A percentile compares a stretch with the other conserved stretches of the same genome.
phyloP scores from a whole-genome alignment of 768 basidiomycete genomes.

The Tephrocybe sp. region DNA sequence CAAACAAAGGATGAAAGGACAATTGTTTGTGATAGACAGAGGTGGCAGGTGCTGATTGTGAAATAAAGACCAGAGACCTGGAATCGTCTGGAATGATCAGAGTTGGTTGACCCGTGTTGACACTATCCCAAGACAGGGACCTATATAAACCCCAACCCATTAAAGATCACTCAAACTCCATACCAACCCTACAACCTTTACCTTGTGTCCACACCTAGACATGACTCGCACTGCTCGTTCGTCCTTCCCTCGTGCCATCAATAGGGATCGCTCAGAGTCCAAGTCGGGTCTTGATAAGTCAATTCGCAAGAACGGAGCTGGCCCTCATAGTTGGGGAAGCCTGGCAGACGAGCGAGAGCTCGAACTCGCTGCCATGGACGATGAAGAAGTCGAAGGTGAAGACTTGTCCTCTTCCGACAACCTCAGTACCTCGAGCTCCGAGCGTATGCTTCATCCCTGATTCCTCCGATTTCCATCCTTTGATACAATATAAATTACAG shows the following conservation, averaged over 20 bases:
- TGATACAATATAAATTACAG: conserved; percentile 11
- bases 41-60: not conserved
- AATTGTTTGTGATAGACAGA: not conserved
- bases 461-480: not conserved
- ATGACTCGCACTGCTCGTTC: conserved; percentile 86
- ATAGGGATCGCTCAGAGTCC: conserved; percentile 76
- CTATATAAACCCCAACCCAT: conserved; percentile 21
- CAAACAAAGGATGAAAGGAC: not conserved
- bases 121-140: conserved; percentile 15
- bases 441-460: conserved; percentile 13
- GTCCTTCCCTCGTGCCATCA: conserved; percentile 64
- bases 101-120: conserved; percentile 18
- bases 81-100: conserved; percentile 19
- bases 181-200: not conserved
- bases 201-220: conserved; percentile 5
- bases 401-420: conserved; percentile 22
- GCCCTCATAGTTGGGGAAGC: conserved; percentile 84
- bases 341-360: conserved; percentile 59
- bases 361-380: conserved; percentile 56
- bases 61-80: not conserved
- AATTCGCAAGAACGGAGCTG: conserved; percentile 76
- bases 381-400: conserved; percentile 48
- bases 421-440: conserved; percentile 17
- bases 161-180: not conserved
- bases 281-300: conserved; percentile 72